Evolutionary conservation across 805 yeast genomes (phyloP), one percentile per base, ranked within the genome.

Genomic region (Monosporozyma unispora): DNA sequence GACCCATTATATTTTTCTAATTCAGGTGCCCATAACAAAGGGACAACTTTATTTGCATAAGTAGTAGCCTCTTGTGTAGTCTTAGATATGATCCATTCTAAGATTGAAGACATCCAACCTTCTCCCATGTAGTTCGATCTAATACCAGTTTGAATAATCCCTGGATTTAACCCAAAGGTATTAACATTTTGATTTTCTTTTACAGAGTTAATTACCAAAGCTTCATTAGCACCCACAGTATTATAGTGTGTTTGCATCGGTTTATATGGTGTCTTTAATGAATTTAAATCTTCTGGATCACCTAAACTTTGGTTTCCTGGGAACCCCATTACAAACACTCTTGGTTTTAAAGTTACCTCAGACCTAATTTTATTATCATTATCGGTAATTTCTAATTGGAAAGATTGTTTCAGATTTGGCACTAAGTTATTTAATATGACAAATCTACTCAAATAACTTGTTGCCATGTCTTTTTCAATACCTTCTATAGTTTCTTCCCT

Each of bases 201-300:
- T 3, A 50, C 52, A 18, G 22, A 42, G 45, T 60, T 57, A 8
- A 54, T 38, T 1, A 70, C 72, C 22, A 71, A 50, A 1, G 70
- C 59, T 51, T 71, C 75, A 49, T 71, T 71, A 1, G 72, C 73
- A 2, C 74, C 74, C n/a, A 71, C 74, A 0, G 75, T 71, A 46
- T 59, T 70, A 68, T 64, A 62, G 50, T 71, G 75, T 2, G 72
- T 64, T 7, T 46, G 48, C 31, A 52, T 37, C 10, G 58, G 57
- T 9, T 58, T 56, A 54, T 71, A 71, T 1, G 46, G 48, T 19
- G 55, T 50, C 31, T 50, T 50, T 12, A 67, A 71, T 12, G 63
- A 60, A 47, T 71, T 71, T 46, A 70, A 49, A 52, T 71, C 71
- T 11, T 66, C 66, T 27, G 62, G 55, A 8, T 57, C 51, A 9